Evolutionary conservation across 371 early-diverging fungal genomes (phyloP), one percentile per base, ranked within the genome.

Genomic region (Catenaria anguillulae): DNA sequence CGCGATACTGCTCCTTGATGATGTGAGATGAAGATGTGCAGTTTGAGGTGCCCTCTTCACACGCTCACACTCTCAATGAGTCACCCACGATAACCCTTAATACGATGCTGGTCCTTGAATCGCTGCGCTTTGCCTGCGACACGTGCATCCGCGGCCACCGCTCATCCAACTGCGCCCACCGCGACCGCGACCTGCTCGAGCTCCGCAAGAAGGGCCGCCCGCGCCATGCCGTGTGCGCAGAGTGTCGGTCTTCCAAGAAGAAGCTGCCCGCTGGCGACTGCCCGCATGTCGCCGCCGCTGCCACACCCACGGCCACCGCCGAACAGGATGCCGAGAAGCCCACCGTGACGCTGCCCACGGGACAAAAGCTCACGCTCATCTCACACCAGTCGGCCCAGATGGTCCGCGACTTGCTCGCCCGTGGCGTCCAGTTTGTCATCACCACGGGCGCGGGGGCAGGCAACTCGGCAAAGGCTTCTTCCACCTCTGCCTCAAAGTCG

Each of bases 71-170:
- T n/a, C n/a, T n/a, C n/a, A n/a, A n/a, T n/a, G n/a, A n/a, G n/a
- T n/a, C n/a, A n/a, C n/a, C n/a, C n/a, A n/a, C n/a, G n/a, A n/a
- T n/a, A n/a, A n/a, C n/a, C n/a, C n/a, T n/a, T n/a, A n/a, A n/a
- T 24, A 5, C 56, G 21, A 56, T 56, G 56, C 56, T 56, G 29
- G 23, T 37, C 26, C 19, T 56, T 24, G 56, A 24, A 10, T 17
- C n/a, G n/a, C 58, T 58, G 26, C 58, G 58, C 31, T 58, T 58
- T 31, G 17, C 36, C 12, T 58, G 58, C 43, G 40, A 40, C 26
- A 35, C 58, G 12, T 58, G 58, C 58, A 58, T 58, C 58, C 58
- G 36, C 43, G 36, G 58, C 58, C 58, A 58, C 58, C 36, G 58
- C 24, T 34, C 58, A 13, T n/a, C 58, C 21, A 6, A 8, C 19